These are phyloP conservation scores for Excoecaria agallocha DNA, from an alignment of 345 rosid species.

Conservation along the genomic window DNA sequence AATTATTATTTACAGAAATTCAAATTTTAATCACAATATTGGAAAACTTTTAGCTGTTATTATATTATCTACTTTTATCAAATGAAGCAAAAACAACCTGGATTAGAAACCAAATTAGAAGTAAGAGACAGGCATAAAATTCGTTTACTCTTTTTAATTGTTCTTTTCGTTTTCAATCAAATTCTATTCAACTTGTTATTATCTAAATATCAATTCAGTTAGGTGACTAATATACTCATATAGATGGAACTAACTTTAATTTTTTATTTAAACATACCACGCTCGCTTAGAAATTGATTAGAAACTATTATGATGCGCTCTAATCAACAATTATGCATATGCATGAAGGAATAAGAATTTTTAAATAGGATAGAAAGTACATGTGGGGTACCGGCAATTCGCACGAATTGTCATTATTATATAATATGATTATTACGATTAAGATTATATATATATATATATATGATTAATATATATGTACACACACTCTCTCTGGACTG, in stretches of 20 bases:
- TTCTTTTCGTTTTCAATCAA: too few species aligned
- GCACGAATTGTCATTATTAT: not conserved
- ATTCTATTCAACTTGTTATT: too few species aligned
- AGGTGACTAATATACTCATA: not conserved
- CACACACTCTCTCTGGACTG: too few species aligned
- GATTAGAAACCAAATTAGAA: too few species aligned
- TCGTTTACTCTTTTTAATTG: too few species aligned
- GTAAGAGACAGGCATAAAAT: too few species aligned
- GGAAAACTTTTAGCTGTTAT: too few species aligned
- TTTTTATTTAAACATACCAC: not conserved
- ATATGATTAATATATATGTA: too few species aligned
- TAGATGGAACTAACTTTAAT: not conserved
- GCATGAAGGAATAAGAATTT: not conserved
- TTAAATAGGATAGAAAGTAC: not conserved
- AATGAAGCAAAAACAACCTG: too few species aligned
- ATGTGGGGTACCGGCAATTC: not conserved
- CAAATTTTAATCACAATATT: too few species aligned
- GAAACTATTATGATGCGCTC: not conserved
- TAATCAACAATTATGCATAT: not conserved
- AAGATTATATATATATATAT: not conserved
- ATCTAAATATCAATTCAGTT: not conserved
- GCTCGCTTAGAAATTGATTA: not conserved
- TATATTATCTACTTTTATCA: too few species aligned
- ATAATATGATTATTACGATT: not conserved
- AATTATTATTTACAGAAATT: too few species aligned